Evolutionary conservation across 2,329 filamentous ascomycete genomes (phyloP), one percentile per base, ranked within the genome.

Genomic region (Tolypocladium ovalisporum): DNA sequence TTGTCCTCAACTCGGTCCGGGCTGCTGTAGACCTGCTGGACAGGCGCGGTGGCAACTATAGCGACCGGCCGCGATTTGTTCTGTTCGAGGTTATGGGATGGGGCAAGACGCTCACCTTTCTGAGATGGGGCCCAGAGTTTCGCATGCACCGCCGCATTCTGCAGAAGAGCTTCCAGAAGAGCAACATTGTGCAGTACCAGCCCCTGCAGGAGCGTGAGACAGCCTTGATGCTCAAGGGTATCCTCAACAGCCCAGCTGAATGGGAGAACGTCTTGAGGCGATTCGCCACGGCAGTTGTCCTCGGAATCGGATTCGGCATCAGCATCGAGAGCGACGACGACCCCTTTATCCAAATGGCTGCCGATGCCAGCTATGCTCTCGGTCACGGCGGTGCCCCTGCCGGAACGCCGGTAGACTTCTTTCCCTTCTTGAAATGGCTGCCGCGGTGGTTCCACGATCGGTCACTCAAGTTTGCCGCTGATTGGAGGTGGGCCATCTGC

Each of bases 41-140:
- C 57, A 75, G 73, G 56, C 65, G 73, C 22, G 76, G 76, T 1
- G 68, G 68, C 58, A 79, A 76, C 58, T 79, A 76, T 60, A 68
- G 67, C 36, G 73, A 76, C 60, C 62, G 76, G 2, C 76, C 76
- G 10, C 70, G 72, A n/a, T 78, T 79, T 60, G 70, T 73, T 1
- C 62, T 75, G 2, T 73, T 73, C 53, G 68, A 74, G 54, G 66
- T 72, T 36, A 76, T 76, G 73, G 75, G 75, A 27, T 79, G 76
- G 76, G 67, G 69, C 24, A 71, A 72, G 44, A 78, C 76, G 0
- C 65, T 79, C 34, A 76, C 75, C 12, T 79, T 78, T 58, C 64
- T 77, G 1, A 68, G 65, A 57, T 75, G 71, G 69, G 74, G 74
- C 0, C 65, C 71, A n/a, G 63, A 63, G 35, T 78, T 76, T 61